Evolutionary conservation across 371 early-diverging fungal species (phyloP), one percentile per base, ranked within the genome.

Genomic region (Actinomucor elegans): DNA sequence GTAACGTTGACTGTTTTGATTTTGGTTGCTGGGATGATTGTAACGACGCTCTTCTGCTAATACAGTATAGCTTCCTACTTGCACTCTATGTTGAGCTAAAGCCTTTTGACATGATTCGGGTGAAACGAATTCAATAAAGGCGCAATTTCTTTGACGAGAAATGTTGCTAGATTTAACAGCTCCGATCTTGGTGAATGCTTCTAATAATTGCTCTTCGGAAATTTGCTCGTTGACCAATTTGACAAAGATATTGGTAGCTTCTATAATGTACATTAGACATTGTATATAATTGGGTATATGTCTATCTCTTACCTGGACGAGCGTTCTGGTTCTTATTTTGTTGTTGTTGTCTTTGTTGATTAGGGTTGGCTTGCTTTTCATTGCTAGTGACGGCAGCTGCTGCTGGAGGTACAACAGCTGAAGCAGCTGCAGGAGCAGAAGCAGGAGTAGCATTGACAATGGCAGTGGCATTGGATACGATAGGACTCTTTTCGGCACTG

Each of bases 21-120:
- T 29, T 20, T 41, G 48, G 20, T 42, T 57, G 21, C 45, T 52
- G 15, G 53, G 21, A 23, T 29, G 46, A 21, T 55, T 50, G 14
- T 38, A 56, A 38, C 74, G 71, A 38, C 77, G 73, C 48, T 77
- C 77, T 54, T 77, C 77, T 10, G 71, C 74, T 18, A 66, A 33
- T 1, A 73, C 73, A 14, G 45, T 36, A 2, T 47, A 36, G 6
- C 49, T 48, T n/a, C 56, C 59, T 5, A 69, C 42, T 1, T 28
- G 31, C 0, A 77, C 67, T 42, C 56, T 64, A 29, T 66, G 68
- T 52, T 71, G 73, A 17, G 55, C 48, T 20, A 77, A 57, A 9
- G 77, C 77, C 28, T 77, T 77, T 48, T 66, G 71, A 31, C 61
- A 64, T 18, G 67, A 34, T 41, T 73, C 77, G 41, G 67, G 55